These are phyloP conservation scores for Graphiopsis chlorocephala DNA, from an alignment of 2,329 filamentous ascomycete species.

Conservation along the genomic window DNA sequence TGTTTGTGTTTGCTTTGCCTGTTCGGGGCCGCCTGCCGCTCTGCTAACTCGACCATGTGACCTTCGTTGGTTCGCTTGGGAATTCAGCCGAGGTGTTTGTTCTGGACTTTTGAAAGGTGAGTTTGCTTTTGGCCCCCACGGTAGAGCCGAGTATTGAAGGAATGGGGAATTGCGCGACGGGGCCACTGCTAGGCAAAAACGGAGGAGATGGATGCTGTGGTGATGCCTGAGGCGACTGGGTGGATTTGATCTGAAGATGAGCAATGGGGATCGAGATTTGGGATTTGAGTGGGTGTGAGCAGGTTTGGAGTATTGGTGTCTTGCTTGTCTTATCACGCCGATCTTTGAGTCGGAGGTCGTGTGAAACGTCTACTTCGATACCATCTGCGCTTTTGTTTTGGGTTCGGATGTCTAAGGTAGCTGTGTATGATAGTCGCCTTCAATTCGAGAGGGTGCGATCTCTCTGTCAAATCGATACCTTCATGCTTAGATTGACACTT, in stretches of 20 bases:
- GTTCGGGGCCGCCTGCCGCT: not conserved
- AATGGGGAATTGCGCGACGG: not conserved
- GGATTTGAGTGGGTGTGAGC: not conserved
- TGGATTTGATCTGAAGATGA: not conserved
- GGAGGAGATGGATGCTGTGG: not conserved
- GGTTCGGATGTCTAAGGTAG: no score
- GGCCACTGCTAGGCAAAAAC: no score
- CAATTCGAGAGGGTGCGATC: not conserved
- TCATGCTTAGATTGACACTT: not conserved
- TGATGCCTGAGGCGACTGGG: not conserved
- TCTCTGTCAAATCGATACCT: not conserved
- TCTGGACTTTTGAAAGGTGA: not conserved
- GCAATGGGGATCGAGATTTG: slow-evolving; percentile 1
- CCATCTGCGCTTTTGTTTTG: not conserved
- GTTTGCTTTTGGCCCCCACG: not conserved
- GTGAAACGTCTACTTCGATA: not conserved
- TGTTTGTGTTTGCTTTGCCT: not conserved
- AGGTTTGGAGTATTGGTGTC: not conserved
- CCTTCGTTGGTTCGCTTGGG: not conserved
- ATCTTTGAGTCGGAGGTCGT: not conserved
- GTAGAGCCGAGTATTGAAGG: not conserved
- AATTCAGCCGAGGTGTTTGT: not conserved
- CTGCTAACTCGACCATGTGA: no score
- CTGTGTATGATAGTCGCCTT: not conserved
- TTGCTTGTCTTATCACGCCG: not conserved